Evolutionary conservation across 2,329 filamentous ascomycete genomes (phyloP), one percentile per base, ranked within the genome.

Genomic region (Aspergillus fischeri): DNA sequence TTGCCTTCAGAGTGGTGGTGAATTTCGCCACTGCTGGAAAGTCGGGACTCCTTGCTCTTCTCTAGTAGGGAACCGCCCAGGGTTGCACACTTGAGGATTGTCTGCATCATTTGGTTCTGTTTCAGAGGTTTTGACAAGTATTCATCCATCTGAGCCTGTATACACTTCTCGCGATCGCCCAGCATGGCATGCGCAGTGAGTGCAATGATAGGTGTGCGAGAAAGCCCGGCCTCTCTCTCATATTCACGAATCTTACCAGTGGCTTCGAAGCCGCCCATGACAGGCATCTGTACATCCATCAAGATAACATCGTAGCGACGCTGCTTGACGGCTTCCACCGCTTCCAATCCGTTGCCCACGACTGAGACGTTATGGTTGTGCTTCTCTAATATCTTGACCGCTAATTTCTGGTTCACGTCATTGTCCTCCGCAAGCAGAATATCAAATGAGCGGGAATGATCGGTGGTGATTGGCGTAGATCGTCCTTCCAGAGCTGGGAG

Each of bases 211-310:
- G 94, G 94, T 10, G 93, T 96, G 53, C 93, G 85, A 57, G 90
- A 86, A 35, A 91, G 83, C 55, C 87, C 88, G 65, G 91, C 85
- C 63, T 87, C 89, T 59, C 88, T 86, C 74, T 99, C 94, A 74
- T 93, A 97, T 73, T 97, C 92, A 68, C 94, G 86, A 65, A 99
- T 99, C 80, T 96, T 96, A 65, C 87, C 90, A 4, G 94, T 99
- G 14, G 94, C 92, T 77, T 99, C 94, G 71, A 99, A 97, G 48
- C 94, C 94, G 71, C 94, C 94, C 92, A 97, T 97, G 68, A 97
- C 90, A n/a, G 94, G 94, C 94, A 99, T 99, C 73, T 97, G 94
- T 20, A 99, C 94, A 71, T 99, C 94, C 94, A 99, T 99, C 51
- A 99, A 83, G 63, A 99, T 94, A 60, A 96, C 91, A 73, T 99